Percentiles rank a stretch among this genome's conserved stretches.
Conservation (phyloP, 2,329 filamentous ascomycete species). For the Colletotrichum nymphaeae region DNA sequence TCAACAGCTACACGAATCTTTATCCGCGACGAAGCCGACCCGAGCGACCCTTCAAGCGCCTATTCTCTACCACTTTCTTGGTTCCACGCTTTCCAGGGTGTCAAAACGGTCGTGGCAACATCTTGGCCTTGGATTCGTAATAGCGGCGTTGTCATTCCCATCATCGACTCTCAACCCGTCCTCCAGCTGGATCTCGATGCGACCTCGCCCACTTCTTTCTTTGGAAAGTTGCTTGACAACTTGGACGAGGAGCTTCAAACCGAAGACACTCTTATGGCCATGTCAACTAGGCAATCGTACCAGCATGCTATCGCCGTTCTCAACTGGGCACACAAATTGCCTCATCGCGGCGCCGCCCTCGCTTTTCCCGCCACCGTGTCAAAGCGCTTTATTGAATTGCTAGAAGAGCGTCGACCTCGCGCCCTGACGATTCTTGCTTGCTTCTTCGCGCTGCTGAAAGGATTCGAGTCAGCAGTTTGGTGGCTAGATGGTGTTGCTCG, state of each 20-base stretch:
- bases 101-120: conserved; percentile 72
- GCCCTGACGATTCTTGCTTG: conserved; percentile 73
- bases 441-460: conserved; percentile 74
- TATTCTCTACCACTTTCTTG: conserved; percentile 72
- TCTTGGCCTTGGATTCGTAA: conserved; percentile 73
- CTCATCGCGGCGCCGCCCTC: conserved; percentile 67
- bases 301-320: conserved; percentile 73
- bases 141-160: conserved; percentile 67
- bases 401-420: conserved; percentile 69
- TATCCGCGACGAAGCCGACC: conserved; percentile 63
- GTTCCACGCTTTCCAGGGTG: conserved; percentile 76
- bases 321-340: conserved; percentile 74
- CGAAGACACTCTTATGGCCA: conserved; percentile 43
- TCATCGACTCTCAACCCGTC: conserved; percentile 73
- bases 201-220: conserved; percentile 64
- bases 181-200: conserved; percentile 70
- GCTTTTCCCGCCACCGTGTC: conserved; percentile 74
- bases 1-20: conserved; percentile 73
- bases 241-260: conserved; percentile 65
- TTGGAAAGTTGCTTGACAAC: conserved; percentile 68
- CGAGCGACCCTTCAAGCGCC: conserved; percentile 50
- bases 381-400: conserved; percentile 68
- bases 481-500: conserved; percentile 76
- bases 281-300: conserved; percentile 65
- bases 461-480: conserved; percentile 69